Base-by-base conservation (phyloP, 768 basidiomycete species). In the Strobilomyces confusus region DNA sequence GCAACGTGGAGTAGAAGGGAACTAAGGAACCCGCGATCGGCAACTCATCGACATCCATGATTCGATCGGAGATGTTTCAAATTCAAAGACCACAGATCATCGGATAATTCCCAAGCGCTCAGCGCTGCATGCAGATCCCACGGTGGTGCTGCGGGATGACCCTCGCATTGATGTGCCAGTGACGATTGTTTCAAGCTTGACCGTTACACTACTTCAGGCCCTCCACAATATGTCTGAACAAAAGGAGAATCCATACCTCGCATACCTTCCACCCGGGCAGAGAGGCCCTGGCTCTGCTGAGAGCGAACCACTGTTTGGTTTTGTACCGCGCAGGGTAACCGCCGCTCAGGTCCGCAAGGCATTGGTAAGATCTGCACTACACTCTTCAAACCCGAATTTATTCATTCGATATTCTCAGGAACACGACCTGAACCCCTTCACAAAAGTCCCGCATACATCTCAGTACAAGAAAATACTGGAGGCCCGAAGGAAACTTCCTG, bases 381-480 rank as follows among this genome's bases (percentile, higher is more conserved):
- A n/a, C n/a, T n/a, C 15, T 40, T 22, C 22, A 15, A 15, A 45
- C 30, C 34, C 4, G 37, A 23, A 22, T 12, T 9, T 29, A 30
- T 32, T 7, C 38, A 11, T 49, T 25, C 14, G 15, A 44, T 33
- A 4, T 38, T 17, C 12, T 23, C 63, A 94, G 92, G 83, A 89
- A 62, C 79, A 86, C 56, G 81, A 88, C 38, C 56, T 87, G 36
- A 98, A 98, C 64, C 89, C 95, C 1, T 98, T 98, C 74, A 97
- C 90, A 7, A 86, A 87, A 52, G 70, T 68, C 56, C 88, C 91
- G 0, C 87, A 86, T 66, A 81, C 91, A 0, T 65, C 80, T 4
- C 81, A 86, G 56, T 98, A 95, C 76, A 83, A 76, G 70, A 92
- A 89, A 72, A 95, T 98, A 52, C 69, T 98, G 23, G 85, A 86